Percentiles rank a stretch among this genome's conserved stretches.
phyloP scores from a whole-genome alignment of 2,329 filamentous ascomycete species.

The Exophiala mesophila region DNA sequence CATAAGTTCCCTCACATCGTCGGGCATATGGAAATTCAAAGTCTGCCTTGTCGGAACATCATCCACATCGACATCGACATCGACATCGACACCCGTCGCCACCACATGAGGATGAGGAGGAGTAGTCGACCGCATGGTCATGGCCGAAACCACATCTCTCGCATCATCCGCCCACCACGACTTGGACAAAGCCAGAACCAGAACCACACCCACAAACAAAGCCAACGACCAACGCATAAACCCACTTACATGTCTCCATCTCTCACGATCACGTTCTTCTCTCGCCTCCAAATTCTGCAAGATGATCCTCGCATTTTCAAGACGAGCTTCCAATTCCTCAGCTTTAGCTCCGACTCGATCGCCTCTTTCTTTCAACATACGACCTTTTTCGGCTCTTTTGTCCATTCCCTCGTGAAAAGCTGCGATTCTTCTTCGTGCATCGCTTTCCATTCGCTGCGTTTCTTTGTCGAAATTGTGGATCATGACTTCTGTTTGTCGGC shows the following conservation, averaged over 20 bases:
- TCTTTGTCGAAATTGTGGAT: conserved; percentile 38
- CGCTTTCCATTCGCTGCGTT: conserved; percentile 33
- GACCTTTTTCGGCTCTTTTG: conserved; percentile 34
- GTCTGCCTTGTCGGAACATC: too few relatives aligned
- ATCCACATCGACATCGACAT: too few relatives aligned
- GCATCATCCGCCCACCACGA: too few relatives aligned
- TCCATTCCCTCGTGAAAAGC: conserved; percentile 35
- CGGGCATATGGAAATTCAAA: conserved; percentile 6
- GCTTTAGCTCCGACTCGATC: conserved; percentile 33
- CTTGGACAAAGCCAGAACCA: too few relatives aligned
- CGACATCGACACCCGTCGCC: too few relatives aligned
- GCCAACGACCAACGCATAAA: neutral
- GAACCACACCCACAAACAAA: neutral
- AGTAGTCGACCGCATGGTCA: too few relatives aligned
- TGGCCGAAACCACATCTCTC: too few relatives aligned
- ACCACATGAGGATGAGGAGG: too few relatives aligned
- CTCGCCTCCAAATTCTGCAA: conserved; percentile 41
- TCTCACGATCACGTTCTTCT: conserved; percentile 29
- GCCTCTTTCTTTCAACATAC: conserved; percentile 38
- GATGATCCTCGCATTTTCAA: conserved; percentile 36
- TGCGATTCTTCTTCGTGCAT: conserved; percentile 35
- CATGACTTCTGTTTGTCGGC: conserved; percentile 33
- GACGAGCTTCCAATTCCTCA: conserved; percentile 33
- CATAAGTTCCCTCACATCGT: too few relatives aligned
- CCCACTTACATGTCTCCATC: neutral